A percentile compares a stretch with the other conserved stretches of the same genome.
These are phyloP conservation scores for Rhizophagus sp. DNA, from an alignment of 192 early-diverging fungal species.

Conservation along the genomic window DNA sequence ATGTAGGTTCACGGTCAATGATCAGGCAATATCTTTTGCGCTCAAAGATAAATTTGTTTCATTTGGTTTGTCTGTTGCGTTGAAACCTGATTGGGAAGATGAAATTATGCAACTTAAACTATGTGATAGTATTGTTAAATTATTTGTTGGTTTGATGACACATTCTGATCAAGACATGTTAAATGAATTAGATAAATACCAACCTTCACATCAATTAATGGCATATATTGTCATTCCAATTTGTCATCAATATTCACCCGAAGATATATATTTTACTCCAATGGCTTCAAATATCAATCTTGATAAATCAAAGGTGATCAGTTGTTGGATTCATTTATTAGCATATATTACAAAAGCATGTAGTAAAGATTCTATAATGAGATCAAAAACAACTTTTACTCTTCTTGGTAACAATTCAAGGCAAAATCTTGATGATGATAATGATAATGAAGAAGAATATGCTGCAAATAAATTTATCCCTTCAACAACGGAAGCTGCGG, in stretches of 20 bases:
- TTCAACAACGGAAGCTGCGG: constrained; percentile 32
- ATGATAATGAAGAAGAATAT: not conserved
- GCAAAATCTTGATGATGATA: not conserved
- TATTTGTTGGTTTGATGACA: constrained; percentile 53
- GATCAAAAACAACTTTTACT: constrained; percentile 11
- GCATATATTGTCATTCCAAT: constrained; percentile 52
- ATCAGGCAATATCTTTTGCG: constrained; percentile 37
- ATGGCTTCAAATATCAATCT: constrained; percentile 25
- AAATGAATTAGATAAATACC: constrained; percentile 42
- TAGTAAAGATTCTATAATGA: not conserved
- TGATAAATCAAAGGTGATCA: constrained; percentile 21
- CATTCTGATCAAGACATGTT: constrained; percentile 47
- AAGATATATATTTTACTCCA: constrained; percentile 40
- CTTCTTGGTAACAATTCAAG: not conserved
- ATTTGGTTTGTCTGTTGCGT: constrained; percentile 39
- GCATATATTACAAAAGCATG: constrained; percentile 18
- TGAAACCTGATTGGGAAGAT: constrained; percentile 44
- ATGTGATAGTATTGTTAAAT: constrained; percentile 46
- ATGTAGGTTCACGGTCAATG: constrained; percentile 34
- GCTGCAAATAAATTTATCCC: not conserved
- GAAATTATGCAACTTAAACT: constrained; percentile 39
- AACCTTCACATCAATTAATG: constrained; percentile 48
- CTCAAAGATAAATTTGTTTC: constrained; percentile 46
- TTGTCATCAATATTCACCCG: constrained; percentile 48
- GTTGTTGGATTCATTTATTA: constrained; percentile 17